Evolutionary conservation across 352 stramenopile species (phyloP), one percentile per base, ranked within the genome.

Genomic region (Phytopythium delawarense): DNA sequence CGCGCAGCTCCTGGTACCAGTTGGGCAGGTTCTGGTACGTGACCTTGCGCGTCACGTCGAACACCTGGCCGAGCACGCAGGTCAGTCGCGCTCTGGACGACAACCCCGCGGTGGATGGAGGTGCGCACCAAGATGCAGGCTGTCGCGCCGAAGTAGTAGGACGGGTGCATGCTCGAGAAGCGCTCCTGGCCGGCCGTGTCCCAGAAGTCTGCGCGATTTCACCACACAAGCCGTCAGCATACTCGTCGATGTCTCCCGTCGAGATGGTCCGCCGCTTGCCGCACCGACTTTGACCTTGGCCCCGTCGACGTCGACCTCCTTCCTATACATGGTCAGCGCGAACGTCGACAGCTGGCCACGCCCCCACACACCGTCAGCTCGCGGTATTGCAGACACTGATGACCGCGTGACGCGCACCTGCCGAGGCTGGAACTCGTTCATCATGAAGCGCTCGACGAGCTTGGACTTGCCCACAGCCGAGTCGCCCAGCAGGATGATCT

Each of bases 401-500:
- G 35, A 40, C 35, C 3, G 2, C 28, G 40, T 15, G 9, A 4
- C 12, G 2, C 59, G 11, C 6, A 90, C 81, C 73, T 93, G 88
- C 23, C 91, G 78, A 15, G 94, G 92, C 72, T 98, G 91, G 64
- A 98, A 98, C 63, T 98, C 92, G 76, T 98, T 94, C 81, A 98
- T 97, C 63, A 98, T 91, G 70, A 96, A 98, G 48, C 94, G 79
- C 67, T 98, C 96, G 40, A 98, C 89, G 30, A 98, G 78, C 74
- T 98, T 98, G 40, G 86, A 96, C 76, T 98, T 98, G 49, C 96
- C 96, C 32, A 98, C 94, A 9, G 94, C 96, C 61, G 90, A 97
- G 69, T 98, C 96, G 9, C 94, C 94, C 42, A 98, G 71, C 54
- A 98, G 71, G 64, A 98, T 98, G 59, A 98, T 77, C 83, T 98